These are phyloP conservation scores for Boletales sp. DNA, from an alignment of 768 basidiomycete genomes.

Conservation along the genomic window DNA sequence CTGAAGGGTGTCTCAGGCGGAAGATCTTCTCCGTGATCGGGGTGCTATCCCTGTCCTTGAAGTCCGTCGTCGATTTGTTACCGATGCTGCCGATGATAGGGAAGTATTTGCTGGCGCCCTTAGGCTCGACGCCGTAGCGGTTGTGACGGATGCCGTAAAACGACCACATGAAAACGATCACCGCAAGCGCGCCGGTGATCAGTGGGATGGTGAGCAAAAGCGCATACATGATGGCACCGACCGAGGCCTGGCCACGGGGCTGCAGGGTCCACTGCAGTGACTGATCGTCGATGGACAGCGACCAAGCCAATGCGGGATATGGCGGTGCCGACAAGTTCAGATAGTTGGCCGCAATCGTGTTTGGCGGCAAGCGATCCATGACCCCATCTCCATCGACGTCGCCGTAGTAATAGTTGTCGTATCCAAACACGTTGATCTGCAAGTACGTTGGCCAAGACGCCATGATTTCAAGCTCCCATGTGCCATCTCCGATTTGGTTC, in stretches of 20 bases:
- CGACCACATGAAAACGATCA: slow-evolving; percentile 87
- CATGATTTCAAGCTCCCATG: slow-evolving; percentile 89
- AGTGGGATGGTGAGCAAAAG: slow-evolving; percentile 78
- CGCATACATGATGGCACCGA: slow-evolving; percentile 87
- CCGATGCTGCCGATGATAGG: slow-evolving; percentile 73
- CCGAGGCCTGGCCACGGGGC: slow-evolving; percentile 76
- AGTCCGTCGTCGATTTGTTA: slow-evolving; percentile 64
- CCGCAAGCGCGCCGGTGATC: slow-evolving; percentile 80
- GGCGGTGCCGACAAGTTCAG: slow-evolving; percentile 92
- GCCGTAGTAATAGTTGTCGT: slow-evolving; percentile 91
- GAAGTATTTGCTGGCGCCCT: slow-evolving; percentile 75
- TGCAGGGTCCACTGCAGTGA: slow-evolving; percentile 73
- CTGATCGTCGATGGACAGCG: slow-evolving; percentile 73
- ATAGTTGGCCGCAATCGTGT: slow-evolving; percentile 80
- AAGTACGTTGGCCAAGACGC: slow-evolving; percentile 86
- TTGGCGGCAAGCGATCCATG: slow-evolving; percentile 88
- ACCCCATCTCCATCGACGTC: slow-evolving; percentile 85
- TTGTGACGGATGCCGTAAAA: slow-evolving; percentile 97
- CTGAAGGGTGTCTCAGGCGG: slow-evolving; percentile 54
- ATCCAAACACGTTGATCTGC: slow-evolving; percentile 88
- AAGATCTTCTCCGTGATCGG: slow-evolving; percentile 73
- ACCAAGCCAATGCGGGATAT: slow-evolving; percentile 84
- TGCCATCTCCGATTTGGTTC: slow-evolving; percentile 56
- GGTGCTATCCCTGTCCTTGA: slow-evolving; percentile 50
- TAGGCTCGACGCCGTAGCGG: slow-evolving; percentile 79